These are phyloP conservation scores for Fusarium domesticum DNA, from an alignment of 2,329 filamentous ascomycete genomes.

Conservation along the genomic window DNA sequence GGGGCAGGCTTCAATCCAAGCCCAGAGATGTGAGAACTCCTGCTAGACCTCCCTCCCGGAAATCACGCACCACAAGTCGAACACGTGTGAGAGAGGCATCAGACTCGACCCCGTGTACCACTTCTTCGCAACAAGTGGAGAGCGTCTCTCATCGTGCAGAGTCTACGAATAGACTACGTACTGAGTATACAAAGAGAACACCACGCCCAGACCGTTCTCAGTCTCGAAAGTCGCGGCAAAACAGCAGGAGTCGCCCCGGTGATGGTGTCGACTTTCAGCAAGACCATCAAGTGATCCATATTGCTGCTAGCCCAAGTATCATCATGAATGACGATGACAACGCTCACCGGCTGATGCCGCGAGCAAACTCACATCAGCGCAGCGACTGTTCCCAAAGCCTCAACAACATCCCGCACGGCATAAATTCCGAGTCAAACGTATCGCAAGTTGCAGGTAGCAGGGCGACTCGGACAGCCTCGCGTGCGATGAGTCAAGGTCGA, in stretches of 20 bases:
- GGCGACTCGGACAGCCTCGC: slow-evolving; percentile 6
- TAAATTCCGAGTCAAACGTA: no score
- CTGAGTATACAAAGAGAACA: neutral
- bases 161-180: neutral
- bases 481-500: slow-evolving; percentile 13
- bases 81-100: neutral
- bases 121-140: neutral
- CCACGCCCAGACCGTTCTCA: neutral
- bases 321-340: slow-evolving; percentile 1
- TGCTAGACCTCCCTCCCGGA: neutral
- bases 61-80: neutral
- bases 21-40: neutral
- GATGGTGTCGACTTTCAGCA: neutral
- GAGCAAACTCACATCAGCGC: slow-evolving; percentile 6
- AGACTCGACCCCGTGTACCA: slow-evolving; percentile 1
- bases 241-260: neutral
- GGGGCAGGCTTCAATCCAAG: no score
- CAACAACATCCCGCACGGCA: neutral
- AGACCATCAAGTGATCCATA: slow-evolving; percentile 7
- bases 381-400: slow-evolving; percentile 8
- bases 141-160: neutral
- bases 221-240: neutral
- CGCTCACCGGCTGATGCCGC: neutral
- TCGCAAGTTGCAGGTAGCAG: no score
- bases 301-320: slow-evolving; percentile 15